Base-by-base conservation (phyloP, 2,329 filamentous ascomycete genomes). In the Plenodomus biglobosus region DNA sequence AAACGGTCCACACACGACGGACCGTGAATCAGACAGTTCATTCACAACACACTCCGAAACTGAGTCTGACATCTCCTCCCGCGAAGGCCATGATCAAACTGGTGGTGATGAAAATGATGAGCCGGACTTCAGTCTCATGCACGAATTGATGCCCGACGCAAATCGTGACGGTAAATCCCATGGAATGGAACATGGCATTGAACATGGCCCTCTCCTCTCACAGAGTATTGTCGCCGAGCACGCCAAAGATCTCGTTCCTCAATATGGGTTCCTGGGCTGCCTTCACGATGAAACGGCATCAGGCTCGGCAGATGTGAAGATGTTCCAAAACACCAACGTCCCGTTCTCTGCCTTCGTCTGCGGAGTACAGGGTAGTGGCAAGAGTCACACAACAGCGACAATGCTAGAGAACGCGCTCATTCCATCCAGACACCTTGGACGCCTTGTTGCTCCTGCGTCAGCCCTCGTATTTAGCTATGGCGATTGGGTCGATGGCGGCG, bases 261-360 rank as follows among this genome's bases (percentile, higher is more conserved):
- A 58, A 17, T 58, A 45, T 36, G 56, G 53, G 5, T 34, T 56
- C 6, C 35, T 58, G 1, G 53, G 53, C 2, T 32, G 27, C 11
- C 16, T 17, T 18, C 35, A 37, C 35, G 16, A 20, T 4, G 35
- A 20, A 3, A 18, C 3, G 6, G 4, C 35, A 8, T 16, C 18
- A 20, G 13, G 13, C 15, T 5, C 16, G 19, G 45, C 60, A 46
- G 2, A 3, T 16, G 15, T 10, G 5, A 57, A 52, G 20, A 54
- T 82, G 1, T 74, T 79, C 20, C 59, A 79, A 16, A 85, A 85
- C 53, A 77, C 78, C 1, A 77, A 81, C 20, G 72, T 76, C 0
- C 83, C 83, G 0, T 82, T 76, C 54, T 84, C 81, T 0, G 73
- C 77, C 0, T 86, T 86, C 61, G 80, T 86, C 17, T 86, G 84